Base-by-base conservation (phyloP, 2,329 filamentous ascomycete genomes). In the Microsporum canis region DNA sequence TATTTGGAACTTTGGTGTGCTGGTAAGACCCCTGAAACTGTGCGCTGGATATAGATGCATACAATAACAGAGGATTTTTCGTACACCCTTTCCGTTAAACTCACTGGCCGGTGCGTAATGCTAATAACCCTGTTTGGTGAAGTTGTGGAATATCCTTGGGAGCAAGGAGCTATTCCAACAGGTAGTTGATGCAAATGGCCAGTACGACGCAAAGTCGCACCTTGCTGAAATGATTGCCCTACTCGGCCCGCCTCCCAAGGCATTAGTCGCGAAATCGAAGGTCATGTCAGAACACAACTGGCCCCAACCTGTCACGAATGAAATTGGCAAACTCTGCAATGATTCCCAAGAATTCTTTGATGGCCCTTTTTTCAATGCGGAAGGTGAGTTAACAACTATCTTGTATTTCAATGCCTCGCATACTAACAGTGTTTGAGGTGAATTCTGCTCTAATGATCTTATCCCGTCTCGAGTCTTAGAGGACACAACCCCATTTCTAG, bases 201-300 rank as follows among this genome's bases (percentile, higher is more conserved):
- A 57, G n/a, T 60, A 63, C 49, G 57, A 62, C 33, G 58, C 62
- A 14, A 56, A 68, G 67, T 58, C n/a, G n/a, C 68, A 68, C 57
- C 58, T 71, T 23, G 68, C 68, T 33, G 68, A 70, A 58, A 63
- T 71, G 39, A 61, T 66, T 7, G 64, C 68, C 27, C 41, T 65
- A 10, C 57, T 65, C 60, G 62, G 63, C 2, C 58, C 55, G 5
- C 63, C 63, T 34, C 27, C 67, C 7, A 57, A 39, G 1, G 61
- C 66, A 58, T 65, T 68, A 57, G 59, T 41, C 63, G 63, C 38
- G 65, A 66, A 69, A 77, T 63, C 78, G 78, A 68, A 75, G 76
- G 59, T 71, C 69, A 17, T 67, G 77, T 61, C 65, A 78, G 1
- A 75, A 74, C 12, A 69, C 68, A 45, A 73, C 75, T 4, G 73